A percentile compares a stretch with the other conserved stretches of the same genome.
Evolutionary conservation across 768 basidiomycete species (phyloP).

Genomic region (Trichaptum fuscoviolaceum): DNA sequence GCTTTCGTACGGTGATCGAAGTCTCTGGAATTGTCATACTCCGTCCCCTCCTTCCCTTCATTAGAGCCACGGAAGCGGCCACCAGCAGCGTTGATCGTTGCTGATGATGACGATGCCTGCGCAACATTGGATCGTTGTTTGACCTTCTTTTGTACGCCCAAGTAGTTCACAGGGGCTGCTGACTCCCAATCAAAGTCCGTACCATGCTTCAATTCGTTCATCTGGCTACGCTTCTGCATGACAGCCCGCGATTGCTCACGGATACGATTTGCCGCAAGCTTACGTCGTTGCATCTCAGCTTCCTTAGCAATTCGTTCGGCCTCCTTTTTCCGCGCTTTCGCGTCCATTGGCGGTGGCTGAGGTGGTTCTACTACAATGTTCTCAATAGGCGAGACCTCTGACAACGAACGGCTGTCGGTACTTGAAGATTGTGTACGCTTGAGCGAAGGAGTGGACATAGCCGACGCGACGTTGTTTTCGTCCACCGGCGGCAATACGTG

Average conservation of each 20-base stretch:
- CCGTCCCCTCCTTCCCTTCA: constrained; percentile 29
- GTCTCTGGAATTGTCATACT: constrained; percentile 45
- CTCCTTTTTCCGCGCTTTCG: constrained; percentile 78
- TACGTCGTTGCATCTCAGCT: constrained; percentile 80
- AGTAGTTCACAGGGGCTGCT: constrained; percentile 31
- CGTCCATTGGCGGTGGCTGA: constrained; percentile 39
- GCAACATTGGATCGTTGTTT: constrained; percentile 61
- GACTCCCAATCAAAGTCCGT: constrained; percentile 61
- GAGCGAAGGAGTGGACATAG: constrained; percentile 55
- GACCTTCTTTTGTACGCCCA: constrained; percentile 26
- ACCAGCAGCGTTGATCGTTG: constrained; percentile 56
- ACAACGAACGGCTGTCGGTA: constrained; percentile 63
- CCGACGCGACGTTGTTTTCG: constrained; percentile 52
- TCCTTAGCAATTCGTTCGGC: constrained; percentile 72
- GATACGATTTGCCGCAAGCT: constrained; percentile 64
- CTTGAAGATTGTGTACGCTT: constrained; percentile 78
- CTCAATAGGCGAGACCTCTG: constrained; percentile 43
- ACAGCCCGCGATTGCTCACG: constrained; percentile 89
- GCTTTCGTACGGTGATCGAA: constrained; percentile 67
- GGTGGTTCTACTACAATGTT: constrained; percentile 17
- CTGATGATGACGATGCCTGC: constrained; percentile 42
- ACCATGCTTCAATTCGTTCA: constrained; percentile 47
- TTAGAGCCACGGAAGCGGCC: constrained; percentile 39
- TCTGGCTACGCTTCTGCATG: constrained; percentile 81
- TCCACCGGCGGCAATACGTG: constrained; percentile 64